Percentiles rank a stretch among this genome's conserved stretches.
Evolutionary conservation across 768 basidiomycete genomes (phyloP).

Genomic region (Xerocomus spinulosus): DNA sequence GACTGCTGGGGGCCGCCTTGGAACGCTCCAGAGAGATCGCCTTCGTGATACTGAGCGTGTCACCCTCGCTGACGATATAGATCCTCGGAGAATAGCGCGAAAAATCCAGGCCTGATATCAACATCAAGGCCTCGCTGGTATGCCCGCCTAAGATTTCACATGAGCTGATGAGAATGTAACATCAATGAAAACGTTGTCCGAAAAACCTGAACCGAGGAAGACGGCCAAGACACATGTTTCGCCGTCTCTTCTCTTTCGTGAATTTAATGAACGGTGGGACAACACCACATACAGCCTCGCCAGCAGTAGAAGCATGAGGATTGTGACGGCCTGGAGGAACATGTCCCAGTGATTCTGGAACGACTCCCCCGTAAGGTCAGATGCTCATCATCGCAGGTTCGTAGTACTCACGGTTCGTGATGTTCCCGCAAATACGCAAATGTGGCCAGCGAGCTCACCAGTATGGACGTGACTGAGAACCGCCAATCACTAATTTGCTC

Average conservation of each 20-base stretch:
- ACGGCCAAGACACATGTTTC: constrained; percentile 59
- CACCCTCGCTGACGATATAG: constrained; percentile 82
- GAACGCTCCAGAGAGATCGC: constrained; percentile 58
- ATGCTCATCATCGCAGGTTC: neutral
- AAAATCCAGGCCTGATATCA: constrained; percentile 71
- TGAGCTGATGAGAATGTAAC: constrained; percentile 7
- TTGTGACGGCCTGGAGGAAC: constrained; percentile 7
- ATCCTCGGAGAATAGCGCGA: constrained; percentile 68
- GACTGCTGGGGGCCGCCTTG: constrained; percentile 7
- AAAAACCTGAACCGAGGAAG: constrained; percentile 89
- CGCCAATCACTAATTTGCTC: neutral
- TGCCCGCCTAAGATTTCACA: constrained; percentile 69
- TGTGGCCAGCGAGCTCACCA: no score
- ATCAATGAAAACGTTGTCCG: constrained; percentile 1
- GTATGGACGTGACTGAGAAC: constrained; percentile 6
- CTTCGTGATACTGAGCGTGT: constrained; percentile 71
- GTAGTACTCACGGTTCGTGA: neutral
- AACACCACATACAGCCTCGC: constrained; percentile 19
- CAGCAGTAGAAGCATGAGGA: constrained; percentile 13
- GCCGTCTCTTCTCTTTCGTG: constrained; percentile 7
- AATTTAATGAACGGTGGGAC: constrained; percentile 8
- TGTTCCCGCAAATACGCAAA: no score
- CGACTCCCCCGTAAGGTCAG: neutral
- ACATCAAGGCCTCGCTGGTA: constrained; percentile 77
- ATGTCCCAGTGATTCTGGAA: constrained; percentile 8